Conservation (phyloP, 768 basidiomycete genomes). For the Cystofilobasidium capitatum region DNA sequence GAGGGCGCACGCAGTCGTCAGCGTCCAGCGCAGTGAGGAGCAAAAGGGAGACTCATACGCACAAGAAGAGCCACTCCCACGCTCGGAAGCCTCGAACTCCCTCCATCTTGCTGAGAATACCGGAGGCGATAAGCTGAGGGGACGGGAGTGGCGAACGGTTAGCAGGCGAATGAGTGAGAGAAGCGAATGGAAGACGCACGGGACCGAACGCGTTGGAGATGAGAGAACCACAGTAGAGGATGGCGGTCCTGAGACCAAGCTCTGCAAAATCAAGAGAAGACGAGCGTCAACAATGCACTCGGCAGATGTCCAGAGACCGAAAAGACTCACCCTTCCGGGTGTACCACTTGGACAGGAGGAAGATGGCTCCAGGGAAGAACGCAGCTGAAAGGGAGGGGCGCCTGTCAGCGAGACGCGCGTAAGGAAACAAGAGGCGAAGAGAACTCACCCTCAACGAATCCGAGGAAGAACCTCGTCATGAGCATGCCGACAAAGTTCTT, state of each 20-base stretch:
- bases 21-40: background rate
- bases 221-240: conserved; percentile 61
- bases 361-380: conserved; percentile 40
- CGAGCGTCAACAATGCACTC: no score
- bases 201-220: conserved; percentile 76
- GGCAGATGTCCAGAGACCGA: no score
- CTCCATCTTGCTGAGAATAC: conserved; percentile 62
- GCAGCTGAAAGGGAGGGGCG: conserved; percentile 35
- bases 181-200: conserved; percentile 47
- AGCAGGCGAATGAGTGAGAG: background rate
- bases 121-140: conserved; percentile 33
- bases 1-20: conserved; percentile 35
- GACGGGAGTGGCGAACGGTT: background rate
- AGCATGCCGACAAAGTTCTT: conserved; percentile 51
- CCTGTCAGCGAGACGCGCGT: background rate
- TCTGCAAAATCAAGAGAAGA: no score
- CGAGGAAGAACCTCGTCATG: conserved; percentile 53
- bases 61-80: conserved; percentile 52
- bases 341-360: conserved; percentile 63
- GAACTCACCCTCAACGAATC: no score
- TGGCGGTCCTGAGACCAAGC: conserved; percentile 46
- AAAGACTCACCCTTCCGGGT: no score
- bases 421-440: conserved; percentile 1
- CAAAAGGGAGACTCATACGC: background rate
- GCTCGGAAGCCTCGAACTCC: conserved; percentile 57